These are phyloP conservation scores for Monosporascus sp. DNA, from an alignment of 2,329 filamentous ascomycete genomes.

Conservation along the genomic window DNA sequence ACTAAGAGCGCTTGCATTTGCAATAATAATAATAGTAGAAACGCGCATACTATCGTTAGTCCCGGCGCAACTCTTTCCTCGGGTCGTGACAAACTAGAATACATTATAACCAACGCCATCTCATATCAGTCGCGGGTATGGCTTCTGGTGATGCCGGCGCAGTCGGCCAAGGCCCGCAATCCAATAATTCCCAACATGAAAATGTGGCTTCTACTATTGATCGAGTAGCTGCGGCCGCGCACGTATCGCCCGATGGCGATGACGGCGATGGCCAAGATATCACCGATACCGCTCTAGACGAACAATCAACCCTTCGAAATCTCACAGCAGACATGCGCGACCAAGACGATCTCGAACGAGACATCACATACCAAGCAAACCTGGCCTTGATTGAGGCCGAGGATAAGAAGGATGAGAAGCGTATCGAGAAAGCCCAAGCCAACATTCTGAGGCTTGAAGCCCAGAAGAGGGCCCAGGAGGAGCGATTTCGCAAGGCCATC, in stretches of 20 bases:
- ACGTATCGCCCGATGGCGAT: conserved; percentile 3
- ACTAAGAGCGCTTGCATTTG: too few species aligned
- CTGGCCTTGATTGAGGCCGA: conserved; percentile 55
- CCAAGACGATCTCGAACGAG: conserved; percentile 85
- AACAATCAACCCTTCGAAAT: conserved; percentile 54
- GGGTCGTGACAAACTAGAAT: not conserved
- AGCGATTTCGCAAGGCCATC: conserved; percentile 37
- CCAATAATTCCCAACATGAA: not conserved
- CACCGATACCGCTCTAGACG: conserved; percentile 34
- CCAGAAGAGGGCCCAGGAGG: conserved; percentile 54
- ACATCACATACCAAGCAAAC: conserved; percentile 64
- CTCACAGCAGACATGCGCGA: conserved; percentile 69
- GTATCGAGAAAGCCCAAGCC: conserved; percentile 53
- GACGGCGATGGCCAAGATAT: conserved; percentile 3
- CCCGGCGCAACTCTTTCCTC: not conserved
- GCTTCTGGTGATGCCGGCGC: conserved; percentile 3
- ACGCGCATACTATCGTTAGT: too few species aligned
- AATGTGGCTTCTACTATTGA: conserved; percentile 2
- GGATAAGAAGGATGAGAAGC: conserved; percentile 56
- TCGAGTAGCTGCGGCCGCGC: conserved; percentile 2
- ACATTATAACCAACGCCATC: not conserved
- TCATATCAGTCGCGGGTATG: not conserved
- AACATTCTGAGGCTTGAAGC: conserved; percentile 54
- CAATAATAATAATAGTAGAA: too few species aligned
- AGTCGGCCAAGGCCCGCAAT: not conserved